These are phyloP conservation scores for Nakaseomyces nivariensis DNA, from an alignment of 1,139 yeast species.

Conservation along the genomic window DNA sequence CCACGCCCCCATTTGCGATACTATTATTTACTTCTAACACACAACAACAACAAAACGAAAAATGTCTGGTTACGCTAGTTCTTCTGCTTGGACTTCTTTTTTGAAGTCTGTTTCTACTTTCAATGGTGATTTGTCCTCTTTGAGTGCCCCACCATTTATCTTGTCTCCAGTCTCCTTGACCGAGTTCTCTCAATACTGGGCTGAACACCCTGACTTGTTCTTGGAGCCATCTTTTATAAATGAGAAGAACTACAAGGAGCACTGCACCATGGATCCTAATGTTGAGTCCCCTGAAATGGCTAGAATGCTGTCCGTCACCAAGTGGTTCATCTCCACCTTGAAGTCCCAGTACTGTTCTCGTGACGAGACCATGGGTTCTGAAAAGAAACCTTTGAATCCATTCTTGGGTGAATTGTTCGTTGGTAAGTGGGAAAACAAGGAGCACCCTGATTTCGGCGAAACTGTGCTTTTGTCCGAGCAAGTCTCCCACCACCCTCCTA, in stretches of 20 bases:
- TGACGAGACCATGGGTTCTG: constrained; percentile 72
- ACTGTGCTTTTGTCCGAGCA: constrained; percentile 75
- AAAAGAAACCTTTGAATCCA: constrained; percentile 92
- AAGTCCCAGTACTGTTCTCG: constrained; percentile 91
- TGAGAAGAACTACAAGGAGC: constrained; percentile 26
- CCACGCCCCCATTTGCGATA: background rate
- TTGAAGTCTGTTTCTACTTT: constrained; percentile 85
- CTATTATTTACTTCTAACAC: background rate
- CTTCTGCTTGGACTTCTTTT: constrained; percentile 63
- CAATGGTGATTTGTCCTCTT: constrained; percentile 85
- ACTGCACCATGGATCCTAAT: constrained; percentile 30
- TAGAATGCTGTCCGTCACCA: constrained; percentile 69
- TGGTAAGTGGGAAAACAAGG: constrained; percentile 63
- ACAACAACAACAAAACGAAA: background rate
- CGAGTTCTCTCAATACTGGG: constrained; percentile 91
- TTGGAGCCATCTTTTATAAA: constrained; percentile 53
- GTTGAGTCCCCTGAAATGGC: constrained; percentile 30
- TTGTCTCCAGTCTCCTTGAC: constrained; percentile 79
- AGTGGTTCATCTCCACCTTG: constrained; percentile 85
- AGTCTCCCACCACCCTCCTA: constrained; percentile 92
- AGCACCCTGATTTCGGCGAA: constrained; percentile 48
- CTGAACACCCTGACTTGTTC: constrained; percentile 79
- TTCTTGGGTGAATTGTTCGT: constrained; percentile 86
- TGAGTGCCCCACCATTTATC: constrained; percentile 98
- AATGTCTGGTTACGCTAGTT: constrained; percentile 28